Percentiles rank a stretch among this genome's conserved stretches.
phyloP scores from a whole-genome alignment of 345 rosid genomes.

The Brassica napus region DNA sequence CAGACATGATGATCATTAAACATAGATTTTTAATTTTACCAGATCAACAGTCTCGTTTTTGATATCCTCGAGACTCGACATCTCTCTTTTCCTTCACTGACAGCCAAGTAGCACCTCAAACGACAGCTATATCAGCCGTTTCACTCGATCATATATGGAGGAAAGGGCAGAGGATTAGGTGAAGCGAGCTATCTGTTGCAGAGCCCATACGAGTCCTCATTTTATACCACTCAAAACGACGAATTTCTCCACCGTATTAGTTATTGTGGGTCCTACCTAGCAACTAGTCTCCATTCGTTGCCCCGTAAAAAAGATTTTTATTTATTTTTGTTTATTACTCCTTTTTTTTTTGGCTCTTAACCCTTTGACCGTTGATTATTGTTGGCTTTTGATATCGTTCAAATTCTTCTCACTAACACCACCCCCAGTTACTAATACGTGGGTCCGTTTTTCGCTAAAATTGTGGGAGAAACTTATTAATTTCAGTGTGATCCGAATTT shows the following conservation, averaged over 20 bases:
- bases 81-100: slow-evolving; percentile 23
- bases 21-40: slow-evolving; percentile 35
- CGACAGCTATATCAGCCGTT: slow-evolving; percentile 26
- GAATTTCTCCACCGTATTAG: slow-evolving; percentile 12
- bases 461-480: background rate
- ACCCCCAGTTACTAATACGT: background rate
- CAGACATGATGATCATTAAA: background rate
- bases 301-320: background rate
- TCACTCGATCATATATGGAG: slow-evolving; percentile 22
- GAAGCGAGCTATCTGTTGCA: slow-evolving; percentile 34
- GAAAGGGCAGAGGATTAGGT: slow-evolving; percentile 9
- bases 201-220: slow-evolving; percentile 26
- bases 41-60: slow-evolving; percentile 79
- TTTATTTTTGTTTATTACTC: background rate
- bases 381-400: slow-evolving; percentile 19
- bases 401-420: background rate
- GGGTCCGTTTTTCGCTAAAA: background rate
- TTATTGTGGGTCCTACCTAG: slow-evolving; percentile 22
- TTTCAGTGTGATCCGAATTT: background rate
- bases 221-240: slow-evolving; percentile 39
- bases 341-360: slow-evolving; percentile 9
- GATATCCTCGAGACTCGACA: slow-evolving; percentile 57
- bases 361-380: slow-evolving; percentile 38
- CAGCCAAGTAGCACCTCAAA: slow-evolving; percentile 12
- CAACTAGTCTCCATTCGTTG: slow-evolving; percentile 14